phyloP scores from a whole-genome alignment of 345 rosid species.

The Psidium friedrichsthalianum region DNA sequence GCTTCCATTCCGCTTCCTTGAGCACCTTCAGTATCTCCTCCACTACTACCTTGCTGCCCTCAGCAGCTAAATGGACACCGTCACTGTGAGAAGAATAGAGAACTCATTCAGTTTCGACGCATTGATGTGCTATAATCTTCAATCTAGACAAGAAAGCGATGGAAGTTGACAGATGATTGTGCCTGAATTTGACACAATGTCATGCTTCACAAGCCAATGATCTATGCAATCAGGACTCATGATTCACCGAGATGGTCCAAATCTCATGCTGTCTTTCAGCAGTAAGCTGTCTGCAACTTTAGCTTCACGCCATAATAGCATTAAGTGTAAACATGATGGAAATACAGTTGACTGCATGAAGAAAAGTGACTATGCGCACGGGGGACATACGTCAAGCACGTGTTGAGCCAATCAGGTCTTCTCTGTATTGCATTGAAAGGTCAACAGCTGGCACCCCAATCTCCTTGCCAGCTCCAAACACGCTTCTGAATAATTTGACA shows the following conservation, averaged over 20 bases:
- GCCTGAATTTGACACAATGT: not conserved
- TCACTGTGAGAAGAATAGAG: slow-evolving; percentile 30
- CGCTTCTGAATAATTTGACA: slow-evolving; percentile 77
- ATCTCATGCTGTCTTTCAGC: not conserved
- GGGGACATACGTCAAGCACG: slow-evolving; percentile 76
- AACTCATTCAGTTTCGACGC: not conserved
- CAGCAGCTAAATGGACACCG: slow-evolving; percentile 78
- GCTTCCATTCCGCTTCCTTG: slow-evolving; percentile 77
- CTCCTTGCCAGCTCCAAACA: slow-evolving; percentile 65
- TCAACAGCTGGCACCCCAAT: slow-evolving; percentile 58
- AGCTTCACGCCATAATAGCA: not conserved
- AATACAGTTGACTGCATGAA: not conserved
- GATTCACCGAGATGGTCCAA: not conserved
- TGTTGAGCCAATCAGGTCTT: slow-evolving; percentile 46
- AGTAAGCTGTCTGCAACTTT: not conserved
- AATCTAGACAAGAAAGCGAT: not conserved
- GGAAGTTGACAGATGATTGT: not conserved
- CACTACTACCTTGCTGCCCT: slow-evolving; percentile 82
- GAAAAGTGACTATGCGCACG: not conserved
- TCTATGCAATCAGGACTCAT: not conserved
- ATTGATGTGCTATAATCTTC: not conserved
- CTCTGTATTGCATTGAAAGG: slow-evolving; percentile 60
- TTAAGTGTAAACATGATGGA: not conserved
- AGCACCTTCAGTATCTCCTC: slow-evolving; percentile 71
- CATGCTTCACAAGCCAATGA: not conserved